Conservation (phyloP, 2,329 filamentous ascomycete species). For the Tricladium varicosporioides region DNA sequence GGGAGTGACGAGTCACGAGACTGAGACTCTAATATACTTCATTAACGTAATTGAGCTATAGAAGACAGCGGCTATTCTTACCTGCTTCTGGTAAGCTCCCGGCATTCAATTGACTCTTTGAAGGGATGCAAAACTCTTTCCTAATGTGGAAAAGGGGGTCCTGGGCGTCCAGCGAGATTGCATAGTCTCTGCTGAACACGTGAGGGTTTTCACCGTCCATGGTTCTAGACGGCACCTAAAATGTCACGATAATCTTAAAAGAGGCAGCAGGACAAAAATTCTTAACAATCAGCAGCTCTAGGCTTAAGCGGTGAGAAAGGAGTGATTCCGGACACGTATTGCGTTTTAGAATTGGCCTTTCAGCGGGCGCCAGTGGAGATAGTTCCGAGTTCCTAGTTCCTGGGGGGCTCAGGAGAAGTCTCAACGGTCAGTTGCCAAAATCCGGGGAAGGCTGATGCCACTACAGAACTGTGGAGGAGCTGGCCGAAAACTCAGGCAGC, state of each 20-base stretch:
- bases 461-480: not conserved
- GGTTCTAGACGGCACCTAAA: not conserved
- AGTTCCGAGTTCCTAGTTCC: no score
- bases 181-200: constrained; percentile 31
- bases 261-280: constrained; percentile 13
- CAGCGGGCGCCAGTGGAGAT: no score
- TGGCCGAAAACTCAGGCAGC: no score
- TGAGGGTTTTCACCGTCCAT: constrained; percentile 18
- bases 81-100: constrained; percentile 26
- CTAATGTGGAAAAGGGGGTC: constrained; percentile 62
- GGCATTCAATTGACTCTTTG: constrained; percentile 66
- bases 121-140: constrained; percentile 74
- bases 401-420: constrained; percentile 3
- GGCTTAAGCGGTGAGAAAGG: no score
- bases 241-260: not conserved
- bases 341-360: not conserved
- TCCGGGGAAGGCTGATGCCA: constrained; percentile 25
- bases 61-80: constrained; percentile 16
- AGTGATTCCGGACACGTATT: no score
- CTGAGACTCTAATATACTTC: not conserved
- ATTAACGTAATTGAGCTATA: constrained; percentile 1
- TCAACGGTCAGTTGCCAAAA: constrained; percentile 22
- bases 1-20: constrained; percentile 21
- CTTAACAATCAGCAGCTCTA: not conserved
- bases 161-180: constrained; percentile 50